Evolutionary conservation across 129 eudicot genomes (phyloP).

Genomic region (Flaveria sonorensis): DNA sequence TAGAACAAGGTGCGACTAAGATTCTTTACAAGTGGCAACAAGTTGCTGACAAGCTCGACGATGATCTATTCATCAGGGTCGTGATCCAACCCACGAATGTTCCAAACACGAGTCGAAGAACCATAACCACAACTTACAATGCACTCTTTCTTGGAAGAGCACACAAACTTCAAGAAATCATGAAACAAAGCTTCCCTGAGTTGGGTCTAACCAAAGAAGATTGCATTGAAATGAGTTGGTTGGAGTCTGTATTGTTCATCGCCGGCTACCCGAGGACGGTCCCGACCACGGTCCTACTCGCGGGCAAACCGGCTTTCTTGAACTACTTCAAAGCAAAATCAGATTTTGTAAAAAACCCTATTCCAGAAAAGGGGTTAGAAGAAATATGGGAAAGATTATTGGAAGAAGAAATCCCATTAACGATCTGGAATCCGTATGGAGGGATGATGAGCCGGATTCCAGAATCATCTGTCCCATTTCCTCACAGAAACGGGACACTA

Average conservation of each 20-base stretch:
- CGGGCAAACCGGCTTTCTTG: conserved; percentile 28
- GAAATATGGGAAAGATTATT: conserved; percentile 28
- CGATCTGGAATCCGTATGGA: conserved; percentile 31
- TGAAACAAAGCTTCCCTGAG: conserved; percentile 24
- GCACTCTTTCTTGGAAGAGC: conserved; percentile 28
- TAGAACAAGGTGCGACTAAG: conserved; percentile 34
- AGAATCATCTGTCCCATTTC: conserved; percentile 30
- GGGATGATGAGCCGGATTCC: conserved; percentile 33
- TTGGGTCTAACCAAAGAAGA: conserved; percentile 25
- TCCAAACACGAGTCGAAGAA: conserved; percentile 17
- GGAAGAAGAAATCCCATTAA: conserved; percentile 27
- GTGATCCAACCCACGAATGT: conserved; percentile 19
- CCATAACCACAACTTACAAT: conserved; percentile 29
- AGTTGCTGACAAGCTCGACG: conserved; percentile 29
- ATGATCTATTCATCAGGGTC: conserved; percentile 32
- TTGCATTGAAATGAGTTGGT: conserved; percentile 33
- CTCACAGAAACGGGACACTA: conserved; percentile 35
- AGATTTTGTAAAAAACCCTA: conserved; percentile 31
- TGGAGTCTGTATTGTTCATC: conserved; percentile 26
- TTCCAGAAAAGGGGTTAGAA: conserved; percentile 32
- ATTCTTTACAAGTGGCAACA: conserved; percentile 36
- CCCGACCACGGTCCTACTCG: conserved; percentile 22
- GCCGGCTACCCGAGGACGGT: conserved; percentile 29
- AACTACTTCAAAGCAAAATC: conserved; percentile 31
- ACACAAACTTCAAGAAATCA: conserved; percentile 28